Conservation (phyloP, 257 asterid species). For the Ajuga chamaepitys region DNA sequence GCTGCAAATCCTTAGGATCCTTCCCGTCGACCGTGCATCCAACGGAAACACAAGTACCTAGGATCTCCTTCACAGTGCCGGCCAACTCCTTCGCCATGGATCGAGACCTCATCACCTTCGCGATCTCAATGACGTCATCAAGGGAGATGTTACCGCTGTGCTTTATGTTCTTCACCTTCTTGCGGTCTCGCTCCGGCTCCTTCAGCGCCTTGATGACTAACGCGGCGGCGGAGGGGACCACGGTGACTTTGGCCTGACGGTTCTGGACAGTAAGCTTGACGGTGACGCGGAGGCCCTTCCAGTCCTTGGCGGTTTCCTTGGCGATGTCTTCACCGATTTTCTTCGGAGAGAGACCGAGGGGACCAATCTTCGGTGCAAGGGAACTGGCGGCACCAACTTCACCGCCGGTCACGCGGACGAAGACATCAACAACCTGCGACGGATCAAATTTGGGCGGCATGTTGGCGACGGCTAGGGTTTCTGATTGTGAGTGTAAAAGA, state of each 20-base stretch:
- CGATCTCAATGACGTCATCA: slow-evolving; percentile 59
- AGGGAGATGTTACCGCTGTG: slow-evolving; percentile 58
- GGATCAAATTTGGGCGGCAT: slow-evolving; percentile 81
- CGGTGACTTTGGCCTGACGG: slow-evolving; percentile 62
- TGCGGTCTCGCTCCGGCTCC: slow-evolving; percentile 68
- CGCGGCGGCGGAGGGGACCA: slow-evolving; percentile 70
- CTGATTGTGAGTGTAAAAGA: not conserved
- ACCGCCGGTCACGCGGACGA: slow-evolving; percentile 68
- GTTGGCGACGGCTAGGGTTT: slow-evolving; percentile 32
- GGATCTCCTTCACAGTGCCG: slow-evolving; percentile 71
- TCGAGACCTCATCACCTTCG: slow-evolving; percentile 46
- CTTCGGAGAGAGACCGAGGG: slow-evolving; percentile 61
- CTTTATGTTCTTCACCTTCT: slow-evolving; percentile 60
- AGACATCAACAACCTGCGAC: slow-evolving; percentile 61
- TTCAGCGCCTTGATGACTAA: slow-evolving; percentile 69
- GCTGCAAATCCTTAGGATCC: slow-evolving; percentile 70
- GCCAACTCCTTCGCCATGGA: slow-evolving; percentile 68
- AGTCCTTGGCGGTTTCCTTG: slow-evolving; percentile 62
- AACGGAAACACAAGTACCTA: slow-evolving; percentile 73
- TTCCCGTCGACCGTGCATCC: slow-evolving; percentile 76
- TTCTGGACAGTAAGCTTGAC: slow-evolving; percentile 64
- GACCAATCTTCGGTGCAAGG: slow-evolving; percentile 78
- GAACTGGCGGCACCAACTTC: slow-evolving; percentile 72
- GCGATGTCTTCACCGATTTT: slow-evolving; percentile 74
- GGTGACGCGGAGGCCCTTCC: slow-evolving; percentile 70